Evolutionary conservation across 176 grass and related monocot species (phyloP), one percentile per base, ranked within the genome.

Genomic region (Carex littledalei): DNA sequence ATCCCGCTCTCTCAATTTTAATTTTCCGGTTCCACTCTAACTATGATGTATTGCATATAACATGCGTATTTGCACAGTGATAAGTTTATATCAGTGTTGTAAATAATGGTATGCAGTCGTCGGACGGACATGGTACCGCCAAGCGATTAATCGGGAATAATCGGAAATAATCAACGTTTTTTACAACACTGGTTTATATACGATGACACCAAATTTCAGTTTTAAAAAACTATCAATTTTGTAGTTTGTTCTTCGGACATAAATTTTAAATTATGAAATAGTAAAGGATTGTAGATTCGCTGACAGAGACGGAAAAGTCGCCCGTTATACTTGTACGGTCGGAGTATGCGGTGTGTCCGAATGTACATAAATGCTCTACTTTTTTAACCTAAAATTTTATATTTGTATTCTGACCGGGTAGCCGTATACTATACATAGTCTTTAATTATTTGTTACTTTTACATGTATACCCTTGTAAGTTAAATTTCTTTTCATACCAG

Each of bases 361-460:
- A 80, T 37, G 54, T 62, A 80, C 57, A 80, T 62, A 61, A 80
- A 80, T 80, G 70, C 1, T 74, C 17, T 50, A 49, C 8, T 47
- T 22, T 49, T 73, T 49, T 49, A 49, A 45, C 8, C 3, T 1
- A 22, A 50, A 49, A 22, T 13, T 74, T 13, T 49, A 26, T 11
- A 74, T 74, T 74, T 74, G 9, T 50, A 74, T 74, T 74, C 70
- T 26, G 3, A 14, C 62, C 10, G 22, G 9, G 20, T 31, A 12
- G 63, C 63, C 22, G 22, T 65, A 65, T 65, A 8, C 1, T 65
- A 65, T 37, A 3, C 2, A 37, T 2, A 66, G 63, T 34, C 3
- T 66, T 66, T 66, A 66, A 15, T 29, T 39, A 39, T 66, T 66
- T 31, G 12, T 15, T 15, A 67, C 12, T 67, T 34, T 16, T 4